Base-by-base conservation (phyloP, 352 stramenopile genomes). In the Globisporangium takayamanum region DNA sequence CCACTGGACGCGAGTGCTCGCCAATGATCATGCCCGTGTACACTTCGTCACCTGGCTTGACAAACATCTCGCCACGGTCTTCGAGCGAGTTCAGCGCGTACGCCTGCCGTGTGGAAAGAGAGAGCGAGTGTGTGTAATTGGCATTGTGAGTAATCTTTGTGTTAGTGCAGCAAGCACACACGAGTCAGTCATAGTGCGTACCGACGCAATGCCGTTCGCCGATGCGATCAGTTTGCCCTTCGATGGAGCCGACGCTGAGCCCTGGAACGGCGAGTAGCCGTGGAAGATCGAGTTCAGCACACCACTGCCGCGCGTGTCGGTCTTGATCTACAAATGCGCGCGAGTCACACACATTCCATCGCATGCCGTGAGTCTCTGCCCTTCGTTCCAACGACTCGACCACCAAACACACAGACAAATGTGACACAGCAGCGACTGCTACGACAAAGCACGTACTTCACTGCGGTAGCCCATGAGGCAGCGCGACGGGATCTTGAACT, bases 11-110 rank as follows among this genome's bases (percentile, higher is more conserved):
- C 79, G 94, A 97, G 75, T 98, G 92, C 76, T 99, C 96, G 25
- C 97, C 97, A 49, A 99, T 88, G 16, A 99, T 92, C 97, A 99
- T 99, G 53, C 97, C 97, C 48, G 85, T 84, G 74, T 99, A 99
- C 39, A 99, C 94, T 44, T 92, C 73, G 47, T 98, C 92, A 18
- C 94, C 93, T 49, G 94, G 92, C 58, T 87, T 93, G 49, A 99
- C 83, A 67, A 99, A 99, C 53, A 99, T 87, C 54, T 94, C 94
- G 8, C 97, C 97, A 41, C 97, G 83, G 47, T 97, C 87, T 68
- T 97, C 87, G 6, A 99, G 62, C 49, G 80, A 78, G 57, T 92
- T 91, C 22, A 99, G 77, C 39, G 97, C 95, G 72, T 98, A 99
- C 8, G 83, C 70, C 78, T 88, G 56, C 4, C 15, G 5, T 15